A percentile compares a stretch with the other conserved stretches of the same genome.
These are phyloP conservation scores for Medicago arabica DNA, from an alignment of 306 rosid genomes.

Conservation along the genomic window DNA sequence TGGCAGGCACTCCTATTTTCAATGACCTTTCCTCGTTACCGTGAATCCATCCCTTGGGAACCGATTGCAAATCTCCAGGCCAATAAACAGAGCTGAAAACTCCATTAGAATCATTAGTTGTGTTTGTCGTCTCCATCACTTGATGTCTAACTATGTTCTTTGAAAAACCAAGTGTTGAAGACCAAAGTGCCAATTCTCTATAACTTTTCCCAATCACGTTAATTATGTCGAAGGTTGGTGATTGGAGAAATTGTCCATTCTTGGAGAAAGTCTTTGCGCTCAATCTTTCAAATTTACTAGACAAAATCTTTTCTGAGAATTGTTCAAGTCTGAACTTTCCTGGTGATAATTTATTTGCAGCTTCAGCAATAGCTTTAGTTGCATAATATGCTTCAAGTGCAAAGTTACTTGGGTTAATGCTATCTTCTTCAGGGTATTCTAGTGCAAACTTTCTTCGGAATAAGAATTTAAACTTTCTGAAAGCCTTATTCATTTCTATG, in stretches of 20 bases:
- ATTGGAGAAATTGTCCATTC: slow-evolving; percentile 34
- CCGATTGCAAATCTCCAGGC: slow-evolving; percentile 51
- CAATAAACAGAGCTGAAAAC: slow-evolving; percentile 42
- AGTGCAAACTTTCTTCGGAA: slow-evolving; percentile 48
- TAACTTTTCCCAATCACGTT: slow-evolving; percentile 62
- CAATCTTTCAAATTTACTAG: too few relatives aligned
- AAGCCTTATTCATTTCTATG: slow-evolving; percentile 34
- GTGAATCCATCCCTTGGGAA: slow-evolving; percentile 42
- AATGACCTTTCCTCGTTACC: slow-evolving; percentile 23
- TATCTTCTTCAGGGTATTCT: slow-evolving; percentile 64
- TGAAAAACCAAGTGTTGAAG: slow-evolving; percentile 50
- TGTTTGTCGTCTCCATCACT: not conserved
- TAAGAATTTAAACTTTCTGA: slow-evolving; percentile 48
- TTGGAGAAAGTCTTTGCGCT: not conserved
- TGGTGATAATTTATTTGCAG: slow-evolving; percentile 38
- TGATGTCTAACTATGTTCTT: slow-evolving; percentile 30
- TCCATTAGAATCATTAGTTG: slow-evolving; percentile 7
- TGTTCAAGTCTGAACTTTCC: slow-evolving; percentile 31
- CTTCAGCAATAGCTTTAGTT: slow-evolving; percentile 40
- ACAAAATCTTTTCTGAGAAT: slow-evolving; percentile 5
- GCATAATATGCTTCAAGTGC: slow-evolving; percentile 63
- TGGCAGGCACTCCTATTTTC: slow-evolving; percentile 58
- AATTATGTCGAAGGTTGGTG: slow-evolving; percentile 51
- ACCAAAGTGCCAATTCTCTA: slow-evolving; percentile 63
- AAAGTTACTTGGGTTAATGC: slow-evolving; percentile 54